Evolutionary conservation across 106 monocot species (phyloP).

Genomic region (Dendrobium chrysotoxum): DNA sequence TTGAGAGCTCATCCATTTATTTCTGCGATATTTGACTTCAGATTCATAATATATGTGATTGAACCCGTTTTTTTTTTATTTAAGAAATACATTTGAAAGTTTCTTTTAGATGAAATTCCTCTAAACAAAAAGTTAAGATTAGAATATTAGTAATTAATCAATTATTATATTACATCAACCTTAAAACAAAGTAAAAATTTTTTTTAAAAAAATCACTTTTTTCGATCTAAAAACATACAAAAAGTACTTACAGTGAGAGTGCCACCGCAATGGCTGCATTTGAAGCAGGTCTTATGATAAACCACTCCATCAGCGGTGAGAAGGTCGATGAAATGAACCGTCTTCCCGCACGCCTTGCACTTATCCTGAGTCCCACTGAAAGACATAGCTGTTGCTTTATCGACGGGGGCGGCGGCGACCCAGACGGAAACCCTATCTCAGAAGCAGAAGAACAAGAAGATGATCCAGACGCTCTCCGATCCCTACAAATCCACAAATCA

Average conservation of each 20-base stretch:
- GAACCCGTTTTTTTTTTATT: no score
- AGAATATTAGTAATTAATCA: not conserved
- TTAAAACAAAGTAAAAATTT: not conserved
- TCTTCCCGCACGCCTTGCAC: slow-evolving; percentile 51
- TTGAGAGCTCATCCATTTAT: no score
- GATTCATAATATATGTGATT: not conserved
- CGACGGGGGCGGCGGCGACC: not conserved
- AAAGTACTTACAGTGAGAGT: slow-evolving; percentile 28
- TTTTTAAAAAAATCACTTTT: no score
- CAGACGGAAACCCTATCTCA: no score
- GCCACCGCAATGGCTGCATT: slow-evolving; percentile 49
- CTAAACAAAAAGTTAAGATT: no score
- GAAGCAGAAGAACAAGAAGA: slow-evolving; percentile 2
- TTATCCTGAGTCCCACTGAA: slow-evolving; percentile 53
- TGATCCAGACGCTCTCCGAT: not conserved
- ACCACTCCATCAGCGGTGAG: slow-evolving; percentile 27
- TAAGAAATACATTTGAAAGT: no score
- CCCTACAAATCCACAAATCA: not conserved
- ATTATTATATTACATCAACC: not conserved
- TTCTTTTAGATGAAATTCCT: no score
- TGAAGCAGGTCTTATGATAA: slow-evolving; percentile 51
- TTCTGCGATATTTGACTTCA: no score
- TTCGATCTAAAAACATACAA: not conserved
- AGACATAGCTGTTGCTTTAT: slow-evolving; percentile 13
- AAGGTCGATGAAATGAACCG: slow-evolving; percentile 42